Percentiles rank a stretch among this genome's conserved stretches.
phyloP scores from a whole-genome alignment of 805 yeast genomes.

The Komagataella phaffii region DNA sequence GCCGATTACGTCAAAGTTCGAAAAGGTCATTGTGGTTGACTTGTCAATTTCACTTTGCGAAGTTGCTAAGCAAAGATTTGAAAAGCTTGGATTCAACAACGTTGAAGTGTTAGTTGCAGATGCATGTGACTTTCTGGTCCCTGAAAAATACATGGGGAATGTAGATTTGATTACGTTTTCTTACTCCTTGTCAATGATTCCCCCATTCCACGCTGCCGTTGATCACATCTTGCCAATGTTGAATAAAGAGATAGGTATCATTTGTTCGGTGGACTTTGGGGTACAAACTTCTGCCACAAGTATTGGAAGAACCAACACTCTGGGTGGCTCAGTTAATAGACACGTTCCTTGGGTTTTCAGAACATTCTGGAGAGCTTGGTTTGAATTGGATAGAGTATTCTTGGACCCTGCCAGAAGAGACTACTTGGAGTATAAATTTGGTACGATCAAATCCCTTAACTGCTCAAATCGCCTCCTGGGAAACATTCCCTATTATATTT shows the following conservation, averaged over 20 bases:
- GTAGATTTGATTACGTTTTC: conserved; percentile 74
- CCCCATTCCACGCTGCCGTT: conserved; percentile 65
- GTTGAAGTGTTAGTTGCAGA: conserved; percentile 63
- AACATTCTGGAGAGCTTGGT: conserved; percentile 82
- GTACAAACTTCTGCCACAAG: conserved; percentile 55
- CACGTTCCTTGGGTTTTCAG: conserved; percentile 67
- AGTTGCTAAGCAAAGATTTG: conserved; percentile 50
- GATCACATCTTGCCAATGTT: conserved; percentile 48
- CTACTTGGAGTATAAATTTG: conserved; percentile 71
- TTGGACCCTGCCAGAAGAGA: conserved; percentile 74
- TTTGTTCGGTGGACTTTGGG: conserved; percentile 71
- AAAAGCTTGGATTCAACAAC: conserved; percentile 33
- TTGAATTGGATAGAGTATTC: conserved; percentile 71
- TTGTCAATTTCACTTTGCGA: conserved; percentile 66
- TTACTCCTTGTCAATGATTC: conserved; percentile 77
- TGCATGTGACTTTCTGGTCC: conserved; percentile 56
- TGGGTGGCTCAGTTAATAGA: conserved; percentile 62
- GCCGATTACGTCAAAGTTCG: conserved; percentile 34
- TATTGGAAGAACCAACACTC: conserved; percentile 55
- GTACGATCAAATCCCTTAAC: conserved; percentile 67
- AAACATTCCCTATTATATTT: conserved; percentile 68
- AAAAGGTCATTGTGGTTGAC: conserved; percentile 61
- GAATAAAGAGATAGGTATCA: conserved; percentile 38
- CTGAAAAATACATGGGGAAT: conserved; percentile 13
- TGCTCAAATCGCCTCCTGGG: conserved; percentile 54